phyloP scores from a whole-genome alignment of 2,329 filamentous ascomycete genomes.

The Claviceps arundinis region DNA sequence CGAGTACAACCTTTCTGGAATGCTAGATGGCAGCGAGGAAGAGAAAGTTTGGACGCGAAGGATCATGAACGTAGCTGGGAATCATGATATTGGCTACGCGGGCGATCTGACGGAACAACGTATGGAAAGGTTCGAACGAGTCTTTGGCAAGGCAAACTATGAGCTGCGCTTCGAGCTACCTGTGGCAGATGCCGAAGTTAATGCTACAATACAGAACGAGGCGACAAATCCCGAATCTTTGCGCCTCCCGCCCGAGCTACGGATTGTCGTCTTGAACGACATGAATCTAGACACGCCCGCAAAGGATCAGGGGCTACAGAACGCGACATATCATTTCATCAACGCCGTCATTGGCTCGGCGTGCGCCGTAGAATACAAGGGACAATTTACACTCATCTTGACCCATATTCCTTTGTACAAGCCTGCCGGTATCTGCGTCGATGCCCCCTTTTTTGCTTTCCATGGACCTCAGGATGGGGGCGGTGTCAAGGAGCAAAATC shows the following conservation, averaged over 20 bases:
- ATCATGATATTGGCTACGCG: slow-evolving; percentile 93
- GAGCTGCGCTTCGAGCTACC: slow-evolving; percentile 62
- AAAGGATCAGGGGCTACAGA: slow-evolving; percentile 50
- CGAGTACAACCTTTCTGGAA: slow-evolving; percentile 37
- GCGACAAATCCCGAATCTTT: slow-evolving; percentile 31
- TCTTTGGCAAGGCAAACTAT: slow-evolving; percentile 84
- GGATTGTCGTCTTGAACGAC: slow-evolving; percentile 77
- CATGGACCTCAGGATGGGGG: slow-evolving; percentile 51
- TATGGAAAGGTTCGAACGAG: slow-evolving; percentile 66
- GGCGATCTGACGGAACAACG: slow-evolving; percentile 73
- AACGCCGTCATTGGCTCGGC: slow-evolving; percentile 53
- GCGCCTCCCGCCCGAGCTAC: slow-evolving; percentile 52
- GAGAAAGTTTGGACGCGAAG: slow-evolving; percentile 53
- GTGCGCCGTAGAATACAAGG: slow-evolving; percentile 44
- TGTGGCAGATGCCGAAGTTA: slow-evolving; percentile 23
- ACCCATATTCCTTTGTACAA: slow-evolving; percentile 93
- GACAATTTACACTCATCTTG: slow-evolving; percentile 68
- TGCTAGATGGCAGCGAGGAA: slow-evolving; percentile 30
- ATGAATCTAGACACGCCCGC: slow-evolving; percentile 89
- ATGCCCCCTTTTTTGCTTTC: slow-evolving; percentile 73
- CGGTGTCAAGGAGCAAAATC: slow-evolving; percentile 81
- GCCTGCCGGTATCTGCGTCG: slow-evolving; percentile 65
- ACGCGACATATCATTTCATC: slow-evolving; percentile 65
- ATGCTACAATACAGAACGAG: slow-evolving; percentile 28
- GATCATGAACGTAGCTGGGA: slow-evolving; percentile 83